Percentiles rank a stretch among this genome's conserved stretches.
Conservation (phyloP, 306 rosid species). For the Ziziphus jujuba region DNA sequence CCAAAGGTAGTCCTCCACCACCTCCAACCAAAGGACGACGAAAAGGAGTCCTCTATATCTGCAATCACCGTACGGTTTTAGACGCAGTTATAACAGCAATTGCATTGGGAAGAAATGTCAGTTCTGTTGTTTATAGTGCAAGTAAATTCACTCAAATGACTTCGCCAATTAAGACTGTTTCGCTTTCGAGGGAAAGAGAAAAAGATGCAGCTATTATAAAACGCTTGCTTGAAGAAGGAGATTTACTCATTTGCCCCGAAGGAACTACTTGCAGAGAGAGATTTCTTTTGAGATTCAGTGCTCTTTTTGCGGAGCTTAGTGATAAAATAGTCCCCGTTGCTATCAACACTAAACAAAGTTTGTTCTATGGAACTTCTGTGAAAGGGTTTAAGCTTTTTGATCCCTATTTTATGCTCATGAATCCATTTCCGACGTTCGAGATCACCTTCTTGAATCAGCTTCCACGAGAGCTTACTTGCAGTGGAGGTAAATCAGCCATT, state of each 20-base stretch:
- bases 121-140: background rate
- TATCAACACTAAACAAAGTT: background rate
- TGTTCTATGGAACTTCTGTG: background rate
- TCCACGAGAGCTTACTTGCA: background rate
- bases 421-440: background rate
- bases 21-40: constrained; percentile 69
- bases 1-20: constrained; percentile 85
- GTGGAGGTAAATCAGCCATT: background rate
- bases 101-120: constrained; percentile 49
- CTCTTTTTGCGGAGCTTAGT: background rate
- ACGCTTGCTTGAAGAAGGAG: background rate
- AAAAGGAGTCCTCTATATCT: constrained; percentile 73
- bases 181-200: background rate
- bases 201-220: background rate
- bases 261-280: background rate
- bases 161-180: background rate
- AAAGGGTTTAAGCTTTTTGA: background rate
- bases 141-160: background rate
- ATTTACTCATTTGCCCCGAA: background rate
- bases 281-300: background rate
- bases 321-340: background rate
- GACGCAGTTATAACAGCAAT: constrained; percentile 83
- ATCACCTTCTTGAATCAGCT: background rate
- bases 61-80: constrained; percentile 85
- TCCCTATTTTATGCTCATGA: background rate